A percentile compares a stretch with the other conserved stretches of the same genome.
Evolutionary conservation across 2,329 filamentous ascomycete species (phyloP).

Genomic region (Aureobasidium vineae): DNA sequence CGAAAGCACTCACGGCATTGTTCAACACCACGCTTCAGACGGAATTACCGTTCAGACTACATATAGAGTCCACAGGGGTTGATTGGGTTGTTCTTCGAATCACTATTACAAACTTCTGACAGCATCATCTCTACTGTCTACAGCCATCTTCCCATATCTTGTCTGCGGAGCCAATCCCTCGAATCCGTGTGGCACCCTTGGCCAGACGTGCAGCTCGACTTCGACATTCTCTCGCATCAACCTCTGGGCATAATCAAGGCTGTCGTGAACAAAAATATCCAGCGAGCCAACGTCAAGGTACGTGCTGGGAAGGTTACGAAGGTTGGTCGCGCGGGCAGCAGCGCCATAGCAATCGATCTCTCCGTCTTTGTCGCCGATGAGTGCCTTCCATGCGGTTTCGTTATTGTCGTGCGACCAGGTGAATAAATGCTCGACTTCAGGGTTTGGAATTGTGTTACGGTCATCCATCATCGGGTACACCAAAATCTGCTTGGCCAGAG

Average conservation of each 20-base stretch:
- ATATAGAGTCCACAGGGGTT: neutral
- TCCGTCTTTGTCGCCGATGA: conserved; percentile 39
- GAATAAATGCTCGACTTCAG: conserved; percentile 38
- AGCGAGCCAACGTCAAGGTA: conserved; percentile 49
- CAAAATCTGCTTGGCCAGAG: conserved; percentile 42
- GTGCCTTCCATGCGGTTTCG: conserved; percentile 44
- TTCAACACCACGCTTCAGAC: neutral
- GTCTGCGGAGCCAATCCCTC: conserved; percentile 35
- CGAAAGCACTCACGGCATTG: neutral
- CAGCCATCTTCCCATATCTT: conserved; percentile 20
- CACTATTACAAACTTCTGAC: conserved; percentile 19
- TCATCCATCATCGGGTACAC: conserved; percentile 53
- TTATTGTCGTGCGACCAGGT: conserved; percentile 44
- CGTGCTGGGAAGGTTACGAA: conserved; percentile 44
- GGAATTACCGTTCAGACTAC: neutral
- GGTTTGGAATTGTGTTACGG: conserved; percentile 38
- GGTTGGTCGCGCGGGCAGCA: conserved; percentile 30
- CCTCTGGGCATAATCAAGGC: conserved; percentile 43
- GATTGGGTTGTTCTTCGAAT: neutral
- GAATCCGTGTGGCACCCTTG: conserved; percentile 45
- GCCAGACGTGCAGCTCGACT: conserved; percentile 48
- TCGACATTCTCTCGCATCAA: conserved; percentile 46
- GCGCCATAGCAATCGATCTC: conserved; percentile 31
- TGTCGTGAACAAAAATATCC: conserved; percentile 48
- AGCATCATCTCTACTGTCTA: conserved; percentile 17